Percentiles rank a stretch among this genome's conserved stretches.
Conservation (phyloP, 2,329 filamentous ascomycete genomes). For the Ceratocystis variospora region DNA sequence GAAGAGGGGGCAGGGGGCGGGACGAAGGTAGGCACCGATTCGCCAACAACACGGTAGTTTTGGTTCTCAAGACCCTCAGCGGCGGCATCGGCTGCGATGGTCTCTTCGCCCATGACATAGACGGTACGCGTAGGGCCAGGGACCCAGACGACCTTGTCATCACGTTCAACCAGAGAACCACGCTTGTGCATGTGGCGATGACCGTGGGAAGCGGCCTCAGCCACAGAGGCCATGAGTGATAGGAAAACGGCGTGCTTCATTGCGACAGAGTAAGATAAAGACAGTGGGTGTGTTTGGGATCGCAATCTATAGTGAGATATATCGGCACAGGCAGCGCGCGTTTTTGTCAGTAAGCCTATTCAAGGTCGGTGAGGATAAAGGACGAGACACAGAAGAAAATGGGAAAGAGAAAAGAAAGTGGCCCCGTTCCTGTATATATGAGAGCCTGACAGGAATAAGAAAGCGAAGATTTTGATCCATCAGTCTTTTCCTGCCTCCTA, state of each 20-base stretch:
- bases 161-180: slow-evolving; percentile 12
- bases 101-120: slow-evolving; percentile 50
- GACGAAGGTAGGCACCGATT: slow-evolving; percentile 35
- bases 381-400: background rate
- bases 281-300: background rate
- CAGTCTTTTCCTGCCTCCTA: background rate
- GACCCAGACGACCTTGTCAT: slow-evolving; percentile 39
- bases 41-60: slow-evolving; percentile 51
- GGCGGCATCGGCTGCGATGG: slow-evolving; percentile 50
- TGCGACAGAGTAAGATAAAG: background rate
- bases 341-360: slow-evolving; percentile 2
- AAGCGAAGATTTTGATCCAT: background rate
- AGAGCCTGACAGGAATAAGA: background rate
- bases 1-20: slow-evolving; percentile 28
- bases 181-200: slow-evolving; percentile 18
- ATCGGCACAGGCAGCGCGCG: slow-evolving; percentile 1
- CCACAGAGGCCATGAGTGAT: slow-evolving; percentile 16
- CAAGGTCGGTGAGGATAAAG: background rate
- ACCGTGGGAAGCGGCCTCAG: slow-evolving; percentile 18
- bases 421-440: background rate
- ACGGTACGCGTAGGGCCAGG: slow-evolving; percentile 50
- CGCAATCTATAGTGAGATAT: background rate
- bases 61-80: slow-evolving; percentile 58
- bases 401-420: background rate
- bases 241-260: slow-evolving; percentile 19